phyloP scores from a whole-genome alignment of 768 basidiomycete species.

The Flagelloscypha sp. region DNA sequence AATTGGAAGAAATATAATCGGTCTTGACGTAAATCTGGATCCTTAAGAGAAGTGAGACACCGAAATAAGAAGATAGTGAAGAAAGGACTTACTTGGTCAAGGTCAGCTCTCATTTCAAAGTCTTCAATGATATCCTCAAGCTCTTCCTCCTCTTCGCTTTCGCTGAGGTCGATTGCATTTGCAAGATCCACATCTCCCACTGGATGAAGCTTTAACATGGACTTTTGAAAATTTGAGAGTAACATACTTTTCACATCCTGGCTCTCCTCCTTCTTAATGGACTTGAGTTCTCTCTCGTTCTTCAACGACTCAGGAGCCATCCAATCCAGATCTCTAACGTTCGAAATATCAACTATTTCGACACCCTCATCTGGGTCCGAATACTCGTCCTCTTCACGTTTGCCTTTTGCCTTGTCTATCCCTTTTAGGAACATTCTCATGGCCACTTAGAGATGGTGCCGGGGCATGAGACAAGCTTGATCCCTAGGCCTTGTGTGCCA shows the following conservation, averaged over 20 bases:
- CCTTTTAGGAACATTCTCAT: constrained; percentile 17
- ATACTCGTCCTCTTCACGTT: constrained; percentile 48
- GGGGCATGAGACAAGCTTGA: constrained; percentile 41
- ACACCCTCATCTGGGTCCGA: constrained; percentile 86
- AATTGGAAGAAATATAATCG: constrained; percentile 87
- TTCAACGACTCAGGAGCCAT: constrained; percentile 76
- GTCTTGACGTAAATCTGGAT: constrained; percentile 46
- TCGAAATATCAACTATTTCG: constrained; percentile 79
- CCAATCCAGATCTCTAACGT: constrained; percentile 74
- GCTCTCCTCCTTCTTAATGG: constrained; percentile 39
- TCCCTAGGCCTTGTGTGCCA: constrained; percentile 32
- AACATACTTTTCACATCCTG: constrained; percentile 24
- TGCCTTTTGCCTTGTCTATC: constrained; percentile 13
- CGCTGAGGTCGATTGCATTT: constrained; percentile 62
- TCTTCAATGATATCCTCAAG: constrained; percentile 71
- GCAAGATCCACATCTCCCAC: constrained; percentile 35
- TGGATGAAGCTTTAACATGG: constrained; percentile 5
- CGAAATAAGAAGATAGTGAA: constrained; percentile 3
- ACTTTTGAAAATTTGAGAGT: constrained; percentile 2
- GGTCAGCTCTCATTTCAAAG: constrained; percentile 39
- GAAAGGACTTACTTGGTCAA: constrained; percentile 29
- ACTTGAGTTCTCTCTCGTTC: constrained; percentile 34
- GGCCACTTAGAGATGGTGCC: constrained; percentile 33
- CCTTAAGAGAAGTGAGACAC: constrained; percentile 24
- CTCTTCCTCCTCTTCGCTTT: constrained; percentile 72